Percentiles rank a stretch among this genome's conserved stretches.
phyloP scores from a whole-genome alignment of 2,329 filamentous ascomycete genomes.

The Aureobasidium uvarum region DNA sequence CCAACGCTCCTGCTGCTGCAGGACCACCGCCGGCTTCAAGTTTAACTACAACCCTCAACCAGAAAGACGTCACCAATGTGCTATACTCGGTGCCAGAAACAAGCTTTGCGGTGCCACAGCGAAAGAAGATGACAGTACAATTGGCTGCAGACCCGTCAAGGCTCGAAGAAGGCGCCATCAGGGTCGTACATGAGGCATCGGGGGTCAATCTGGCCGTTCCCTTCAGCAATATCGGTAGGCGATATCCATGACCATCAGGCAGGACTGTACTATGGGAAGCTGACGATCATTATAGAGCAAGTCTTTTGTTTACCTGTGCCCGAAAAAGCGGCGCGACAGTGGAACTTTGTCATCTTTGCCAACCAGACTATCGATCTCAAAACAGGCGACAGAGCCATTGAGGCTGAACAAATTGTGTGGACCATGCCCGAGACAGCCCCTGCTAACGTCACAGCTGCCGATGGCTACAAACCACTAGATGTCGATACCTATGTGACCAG shows the following conservation, averaged over 20 bases:
- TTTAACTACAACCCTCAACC: not conserved
- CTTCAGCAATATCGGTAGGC: constrained; percentile 49
- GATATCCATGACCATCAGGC: not conserved
- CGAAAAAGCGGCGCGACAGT: constrained; percentile 62
- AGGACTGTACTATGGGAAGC: not conserved
- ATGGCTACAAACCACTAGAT: constrained; percentile 31
- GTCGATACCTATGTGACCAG: constrained; percentile 49
- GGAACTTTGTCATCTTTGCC: constrained; percentile 62
- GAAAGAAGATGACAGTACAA: constrained; percentile 63
- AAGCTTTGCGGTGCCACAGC: constrained; percentile 60
- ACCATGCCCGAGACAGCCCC: constrained; percentile 56
- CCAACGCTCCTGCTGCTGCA: not conserved
- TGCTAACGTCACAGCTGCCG: constrained; percentile 43
- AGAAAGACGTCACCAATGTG: constrained; percentile 34
- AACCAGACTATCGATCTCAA: constrained; percentile 52
- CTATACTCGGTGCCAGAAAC: constrained; percentile 46
- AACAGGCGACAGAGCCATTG: constrained; percentile 35
- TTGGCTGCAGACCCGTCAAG: constrained; percentile 43
- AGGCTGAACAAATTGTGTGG: constrained; percentile 59
- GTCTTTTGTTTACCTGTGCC: constrained; percentile 62
- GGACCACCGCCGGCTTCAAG: not conserved
- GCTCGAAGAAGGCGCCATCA: constrained; percentile 38
- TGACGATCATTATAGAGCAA: constrained; percentile 45
- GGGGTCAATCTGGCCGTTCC: constrained; percentile 55
- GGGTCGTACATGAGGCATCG: constrained; percentile 46